phyloP scores from a whole-genome alignment of 2,329 filamentous ascomycete species.

The Tolypocladium pustulatum region DNA sequence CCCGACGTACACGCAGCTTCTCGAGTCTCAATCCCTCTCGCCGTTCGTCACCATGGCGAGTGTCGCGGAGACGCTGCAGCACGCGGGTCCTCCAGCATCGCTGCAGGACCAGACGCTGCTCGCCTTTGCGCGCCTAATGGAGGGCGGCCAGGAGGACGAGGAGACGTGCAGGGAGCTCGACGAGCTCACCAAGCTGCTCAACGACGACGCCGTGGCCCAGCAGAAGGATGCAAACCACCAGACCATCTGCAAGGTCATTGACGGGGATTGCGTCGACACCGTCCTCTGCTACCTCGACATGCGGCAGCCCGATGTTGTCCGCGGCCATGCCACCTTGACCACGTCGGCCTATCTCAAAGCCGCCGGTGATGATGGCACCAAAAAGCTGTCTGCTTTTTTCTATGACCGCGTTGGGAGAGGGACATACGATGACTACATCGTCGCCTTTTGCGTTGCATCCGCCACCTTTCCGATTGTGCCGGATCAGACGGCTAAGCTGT shows the following conservation, averaged over 20 bases:
- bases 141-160: constrained; percentile 74
- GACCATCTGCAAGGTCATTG: constrained; percentile 52
- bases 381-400: constrained; percentile 65
- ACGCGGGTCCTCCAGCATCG: constrained; percentile 19
- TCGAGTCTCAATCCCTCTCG: not conserved
- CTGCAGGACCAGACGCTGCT: constrained; percentile 59
- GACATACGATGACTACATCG: constrained; percentile 78
- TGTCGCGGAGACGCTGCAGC: constrained; percentile 19
- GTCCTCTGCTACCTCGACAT: constrained; percentile 81
- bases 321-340: constrained; percentile 72
- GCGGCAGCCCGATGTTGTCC: constrained; percentile 60
- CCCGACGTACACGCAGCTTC: not conserved
- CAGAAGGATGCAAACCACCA: constrained; percentile 29
- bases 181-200: constrained; percentile 48
- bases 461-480: constrained; percentile 80
- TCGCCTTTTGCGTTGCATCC: constrained; percentile 88
- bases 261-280: constrained; percentile 70
- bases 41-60: constrained; percentile 19
- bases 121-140: constrained; percentile 80
- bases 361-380: constrained; percentile 58
- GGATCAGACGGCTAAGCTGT: constrained; percentile 63
- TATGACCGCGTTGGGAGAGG: constrained; percentile 58
- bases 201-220: constrained; percentile 39
- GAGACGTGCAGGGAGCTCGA: constrained; percentile 53
- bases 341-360: constrained; percentile 76